Percentiles rank a stretch among this genome's conserved stretches.
Conservation (phyloP, 768 basidiomycete genomes). For the Rhizopogon sp. region DNA sequence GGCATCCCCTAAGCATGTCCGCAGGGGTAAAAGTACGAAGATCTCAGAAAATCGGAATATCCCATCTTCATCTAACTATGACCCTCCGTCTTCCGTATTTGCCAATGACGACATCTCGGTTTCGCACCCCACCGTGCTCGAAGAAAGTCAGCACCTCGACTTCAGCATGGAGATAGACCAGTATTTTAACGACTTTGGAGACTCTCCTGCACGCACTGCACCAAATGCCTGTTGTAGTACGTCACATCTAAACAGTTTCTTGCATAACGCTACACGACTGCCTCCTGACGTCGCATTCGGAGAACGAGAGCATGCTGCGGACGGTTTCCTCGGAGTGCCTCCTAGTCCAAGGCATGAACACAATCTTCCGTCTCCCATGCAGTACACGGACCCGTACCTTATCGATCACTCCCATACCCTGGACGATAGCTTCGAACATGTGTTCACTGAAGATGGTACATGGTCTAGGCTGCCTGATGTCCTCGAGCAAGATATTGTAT, state of each 20-base stretch:
- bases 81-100: too few species aligned
- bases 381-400: not conserved
- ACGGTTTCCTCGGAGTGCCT: slow-evolving; percentile 23
- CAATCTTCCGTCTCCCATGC: not conserved
- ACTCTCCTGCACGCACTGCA: slow-evolving; percentile 11
- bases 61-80: not conserved
- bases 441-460: slow-evolving; percentile 11
- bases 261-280: slow-evolving; percentile 4
- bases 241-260: not conserved
- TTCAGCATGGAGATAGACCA: slow-evolving; percentile 19
- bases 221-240: not conserved
- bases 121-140: not conserved
- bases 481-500: not conserved
- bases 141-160: slow-evolving; percentile 3
- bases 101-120: not conserved
- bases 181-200: slow-evolving; percentile 21
- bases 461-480: not conserved
- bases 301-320: slow-evolving; percentile 3
- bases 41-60: not conserved
- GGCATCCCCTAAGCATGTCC: not conserved
- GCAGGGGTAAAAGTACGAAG: not conserved
- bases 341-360: slow-evolving; percentile 15
- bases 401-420: not conserved
- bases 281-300: slow-evolving; percentile 4
- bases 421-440: not conserved